These are phyloP conservation scores for Angomonas deanei DNA, from an alignment of 208 protist species.

Conservation along the genomic window DNA sequence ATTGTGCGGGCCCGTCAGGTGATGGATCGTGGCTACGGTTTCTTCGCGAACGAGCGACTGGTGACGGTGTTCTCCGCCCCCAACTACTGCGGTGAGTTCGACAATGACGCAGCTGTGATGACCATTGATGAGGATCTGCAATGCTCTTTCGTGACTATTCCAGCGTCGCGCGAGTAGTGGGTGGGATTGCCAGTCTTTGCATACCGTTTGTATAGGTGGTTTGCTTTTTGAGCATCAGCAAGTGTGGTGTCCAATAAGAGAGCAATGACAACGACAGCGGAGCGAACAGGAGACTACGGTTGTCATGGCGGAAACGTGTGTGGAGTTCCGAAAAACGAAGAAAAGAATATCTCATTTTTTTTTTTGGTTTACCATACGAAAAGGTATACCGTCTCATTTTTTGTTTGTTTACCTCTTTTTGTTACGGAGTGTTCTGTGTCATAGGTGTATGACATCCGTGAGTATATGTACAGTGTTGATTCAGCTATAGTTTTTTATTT, in stretches of 20 bases:
- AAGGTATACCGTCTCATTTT: too few relatives aligned
- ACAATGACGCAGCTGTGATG: slow-evolving; percentile 97
- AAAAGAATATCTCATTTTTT: background rate
- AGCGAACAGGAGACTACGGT: too few relatives aligned
- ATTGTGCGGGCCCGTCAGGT: slow-evolving; percentile 99
- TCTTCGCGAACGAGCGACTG: slow-evolving; percentile 99
- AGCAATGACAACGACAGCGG: too few relatives aligned
- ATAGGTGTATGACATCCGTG: background rate
- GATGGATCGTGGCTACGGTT: slow-evolving; percentile 97
- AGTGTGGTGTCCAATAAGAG: too few relatives aligned
- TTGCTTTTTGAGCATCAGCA: too few relatives aligned
- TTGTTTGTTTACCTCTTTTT: slow-evolving; percentile 7
- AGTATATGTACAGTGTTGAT: slow-evolving; percentile 4
- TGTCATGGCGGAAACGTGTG: too few relatives aligned
- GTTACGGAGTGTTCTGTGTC: background rate
- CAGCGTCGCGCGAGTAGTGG: too few relatives aligned
- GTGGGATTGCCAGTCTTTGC: too few relatives aligned
- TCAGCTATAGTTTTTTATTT: background rate
- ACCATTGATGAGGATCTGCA: slow-evolving; percentile 96
- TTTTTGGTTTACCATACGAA: too few relatives aligned
- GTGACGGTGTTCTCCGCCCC: too few relatives aligned
- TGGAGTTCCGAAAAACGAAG: background rate
- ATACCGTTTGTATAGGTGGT: too few relatives aligned
- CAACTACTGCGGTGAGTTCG: slow-evolving; percentile 99
- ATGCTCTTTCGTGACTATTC: too few relatives aligned